These are phyloP conservation scores for Puccinia hordei DNA, from an alignment of 1,284 basidiomycete genomes.

Conservation along the genomic window DNA sequence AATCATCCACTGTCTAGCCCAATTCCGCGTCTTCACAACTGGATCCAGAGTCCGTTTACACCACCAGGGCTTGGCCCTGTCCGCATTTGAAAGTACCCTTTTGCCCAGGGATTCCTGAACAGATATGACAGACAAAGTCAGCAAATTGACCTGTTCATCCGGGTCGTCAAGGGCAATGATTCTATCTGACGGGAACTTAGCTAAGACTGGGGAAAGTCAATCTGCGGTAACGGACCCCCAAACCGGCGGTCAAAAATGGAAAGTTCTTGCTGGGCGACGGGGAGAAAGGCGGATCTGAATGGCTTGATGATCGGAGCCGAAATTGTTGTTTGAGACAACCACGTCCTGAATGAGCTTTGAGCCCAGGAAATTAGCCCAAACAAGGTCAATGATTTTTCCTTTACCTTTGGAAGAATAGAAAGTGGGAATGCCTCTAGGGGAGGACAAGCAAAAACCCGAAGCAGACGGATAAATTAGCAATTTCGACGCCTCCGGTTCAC, in stretches of 20 bases:
- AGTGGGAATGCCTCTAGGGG: constrained; percentile 1
- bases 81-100: not conserved
- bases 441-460: not conserved
- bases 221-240: not conserved
- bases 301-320: not conserved
- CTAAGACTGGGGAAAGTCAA: not conserved
- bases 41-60: not conserved
- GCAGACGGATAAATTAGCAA: not conserved
- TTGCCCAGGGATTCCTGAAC: not conserved
- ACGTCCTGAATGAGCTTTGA: not conserved
- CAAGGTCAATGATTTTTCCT: not conserved
- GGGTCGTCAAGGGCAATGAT: not conserved
- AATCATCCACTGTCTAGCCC: constrained; percentile 6
- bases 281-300: not conserved
- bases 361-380: constrained; percentile 13
- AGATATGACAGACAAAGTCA: not conserved
- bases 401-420: not conserved
- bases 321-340: not conserved
- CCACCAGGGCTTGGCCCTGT: constrained; percentile 21
- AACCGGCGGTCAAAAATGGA: not conserved
- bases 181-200: not conserved
- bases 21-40: not conserved
- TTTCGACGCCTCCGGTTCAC: not conserved
- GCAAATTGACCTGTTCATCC: too few species aligned
- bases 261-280: too few species aligned